Evolutionary conservation across 257 asterid genomes (phyloP), one percentile per base, ranked within the genome.

Genomic region (Handroanthus guayacan): DNA sequence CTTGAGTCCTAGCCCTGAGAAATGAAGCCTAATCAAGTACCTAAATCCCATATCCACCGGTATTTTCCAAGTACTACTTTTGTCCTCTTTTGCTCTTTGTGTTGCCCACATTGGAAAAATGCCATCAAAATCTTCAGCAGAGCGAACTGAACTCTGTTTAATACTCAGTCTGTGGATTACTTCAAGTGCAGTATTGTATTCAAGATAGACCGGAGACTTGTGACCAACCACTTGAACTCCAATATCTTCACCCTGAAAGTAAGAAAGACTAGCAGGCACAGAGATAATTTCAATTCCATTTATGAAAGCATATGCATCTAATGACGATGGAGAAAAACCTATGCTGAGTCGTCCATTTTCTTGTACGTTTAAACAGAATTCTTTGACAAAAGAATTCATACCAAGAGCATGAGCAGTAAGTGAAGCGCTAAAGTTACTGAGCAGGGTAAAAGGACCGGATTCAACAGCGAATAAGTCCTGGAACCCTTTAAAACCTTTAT

Each of bases 21-120:
- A 87, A 85, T 85, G 82, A 51, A 87, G 82, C 81, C 88, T 81
- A 2, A 81, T 58, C 84, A 85, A 74, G 71, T 83, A 85, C 62
- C 80, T 75, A 69, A 85, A 87, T 34, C 91, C 91, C 48, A 81
- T 78, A 77, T 87, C 82, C 71, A 83, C 83, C 12, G 76, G 77
- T 51, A 75, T 54, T 65, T 52, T 75, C 91, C 89, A 87, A 10
- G 82, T 74, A 12, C 76, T 69, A 7, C 57, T 75, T 52, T 69
- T 18, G 39, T 34, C 14, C 60, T 57, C 50, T 47, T 68, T 77
- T 50, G n/a, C 77, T 48, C 63, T 61, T 75, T 47, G 13, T 34
- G 44, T 25, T 64, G 69, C 79, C 86, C 83, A 82, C 13, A 20
- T 78, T 4, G 84, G 73, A 69, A 73, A 84, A 75, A 87, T 69